Conservation (phyloP, 225 moss, liverwort and hornwort genomes). For the Marchantia paleacea region DNA sequence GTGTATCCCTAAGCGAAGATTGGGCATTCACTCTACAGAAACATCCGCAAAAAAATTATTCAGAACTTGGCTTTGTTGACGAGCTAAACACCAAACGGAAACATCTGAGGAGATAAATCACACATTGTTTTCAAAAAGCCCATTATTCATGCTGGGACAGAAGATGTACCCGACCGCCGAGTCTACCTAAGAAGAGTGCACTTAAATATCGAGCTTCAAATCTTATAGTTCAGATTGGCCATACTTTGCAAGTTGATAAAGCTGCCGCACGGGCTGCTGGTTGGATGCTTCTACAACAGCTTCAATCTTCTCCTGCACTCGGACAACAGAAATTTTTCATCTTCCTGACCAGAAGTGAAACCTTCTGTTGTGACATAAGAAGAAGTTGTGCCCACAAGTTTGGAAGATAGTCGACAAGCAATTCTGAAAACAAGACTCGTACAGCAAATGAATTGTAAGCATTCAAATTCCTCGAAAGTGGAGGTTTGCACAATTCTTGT, state of each 20-base stretch:
- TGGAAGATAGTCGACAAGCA: background rate
- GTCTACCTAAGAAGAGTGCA: background rate
- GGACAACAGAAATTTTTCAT: constrained; percentile 2
- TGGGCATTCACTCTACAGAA: constrained; percentile 4
- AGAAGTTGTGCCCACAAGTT: background rate
- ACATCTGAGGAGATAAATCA: too few species aligned
- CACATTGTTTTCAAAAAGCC: too few species aligned
- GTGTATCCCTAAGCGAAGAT: background rate
- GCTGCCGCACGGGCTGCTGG: constrained; percentile 45
- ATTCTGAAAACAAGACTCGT: background rate
- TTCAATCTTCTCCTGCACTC: constrained; percentile 55
- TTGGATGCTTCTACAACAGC: constrained; percentile 35
- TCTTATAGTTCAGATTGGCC: constrained; percentile 8
- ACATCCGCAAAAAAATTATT: background rate
- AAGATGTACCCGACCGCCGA: background rate
- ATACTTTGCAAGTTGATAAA: constrained; percentile 50
- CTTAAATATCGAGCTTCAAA: background rate
- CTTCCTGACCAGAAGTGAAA: background rate
- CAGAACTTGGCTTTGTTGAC: background rate
- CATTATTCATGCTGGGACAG: background rate
- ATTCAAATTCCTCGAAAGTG: background rate
- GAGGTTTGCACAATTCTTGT: background rate
- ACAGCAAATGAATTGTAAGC: background rate
- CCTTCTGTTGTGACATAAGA: background rate
- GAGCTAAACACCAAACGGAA: too few species aligned